Evolutionary conservation across 1,284 basidiomycete genomes (phyloP).

Genomic region (Inonotus hispidus): DNA sequence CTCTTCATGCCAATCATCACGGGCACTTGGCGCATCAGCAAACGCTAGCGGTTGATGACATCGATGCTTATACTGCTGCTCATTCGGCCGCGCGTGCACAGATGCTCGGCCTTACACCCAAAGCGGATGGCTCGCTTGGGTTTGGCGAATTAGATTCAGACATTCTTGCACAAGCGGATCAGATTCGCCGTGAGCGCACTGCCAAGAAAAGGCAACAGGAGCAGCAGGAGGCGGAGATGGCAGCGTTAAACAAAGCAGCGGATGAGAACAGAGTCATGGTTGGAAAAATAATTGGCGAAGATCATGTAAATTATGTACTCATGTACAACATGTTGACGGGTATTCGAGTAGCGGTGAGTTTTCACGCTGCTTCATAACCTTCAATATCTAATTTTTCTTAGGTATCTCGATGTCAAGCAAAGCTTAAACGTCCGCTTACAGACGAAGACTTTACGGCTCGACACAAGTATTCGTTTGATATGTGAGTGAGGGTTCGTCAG

Average conservation of each 20-base stretch:
- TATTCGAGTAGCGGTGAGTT: slow-evolving; percentile 85
- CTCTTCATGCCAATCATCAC: not conserved
- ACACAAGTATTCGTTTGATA: slow-evolving; percentile 98
- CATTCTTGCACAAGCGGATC: slow-evolving; percentile 79
- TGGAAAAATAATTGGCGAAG: slow-evolving; percentile 94
- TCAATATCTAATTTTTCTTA: slow-evolving; percentile 28
- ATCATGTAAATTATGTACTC: slow-evolving; percentile 95
- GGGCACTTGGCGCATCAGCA: not conserved
- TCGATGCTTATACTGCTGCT: slow-evolving; percentile 13
- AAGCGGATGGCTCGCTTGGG: slow-evolving; percentile 14
- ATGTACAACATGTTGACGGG: slow-evolving; percentile 99
- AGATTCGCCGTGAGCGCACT: slow-evolving; percentile 71
- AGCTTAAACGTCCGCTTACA: slow-evolving; percentile 80
- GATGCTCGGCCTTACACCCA: slow-evolving; percentile 15
- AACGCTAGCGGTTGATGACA: slow-evolving; percentile 11
- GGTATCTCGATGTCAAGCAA: slow-evolving; percentile 96
- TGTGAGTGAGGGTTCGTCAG: slow-evolving; percentile 48
- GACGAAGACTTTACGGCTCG: slow-evolving; percentile 84
- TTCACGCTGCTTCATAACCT: slow-evolving; percentile 22
- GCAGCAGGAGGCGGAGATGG: slow-evolving; percentile 41
- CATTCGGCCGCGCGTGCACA: slow-evolving; percentile 10
- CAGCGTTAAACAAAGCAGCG: slow-evolving; percentile 37
- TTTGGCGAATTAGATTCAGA: slow-evolving; percentile 45
- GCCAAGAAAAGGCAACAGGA: slow-evolving; percentile 60
- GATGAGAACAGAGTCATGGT: slow-evolving; percentile 66